Evolutionary conservation across 2,329 filamentous ascomycete species (phyloP).

Genomic region (Cladosporium sp.): DNA sequence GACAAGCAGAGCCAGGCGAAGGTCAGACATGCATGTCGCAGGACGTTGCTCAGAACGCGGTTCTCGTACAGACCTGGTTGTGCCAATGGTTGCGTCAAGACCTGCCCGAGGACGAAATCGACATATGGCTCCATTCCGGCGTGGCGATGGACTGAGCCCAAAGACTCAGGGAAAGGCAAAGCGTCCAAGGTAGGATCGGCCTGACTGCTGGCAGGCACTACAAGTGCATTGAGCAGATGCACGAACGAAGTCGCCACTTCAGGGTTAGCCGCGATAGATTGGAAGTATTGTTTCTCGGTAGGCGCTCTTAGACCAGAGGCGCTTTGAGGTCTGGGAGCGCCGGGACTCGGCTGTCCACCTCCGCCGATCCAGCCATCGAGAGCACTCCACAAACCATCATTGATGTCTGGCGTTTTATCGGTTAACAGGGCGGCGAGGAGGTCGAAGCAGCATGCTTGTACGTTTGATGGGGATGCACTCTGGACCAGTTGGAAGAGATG

Average conservation of each 20-base stretch:
- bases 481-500: constrained; percentile 76
- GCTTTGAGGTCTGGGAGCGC: constrained; percentile 14
- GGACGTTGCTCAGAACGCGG: constrained; percentile 37
- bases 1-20: constrained; percentile 76
- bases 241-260: constrained; percentile 68
- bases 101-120: constrained; percentile 78
- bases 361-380: constrained; percentile 69
- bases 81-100: constrained; percentile 44
- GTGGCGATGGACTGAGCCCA: constrained; percentile 73
- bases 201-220: constrained; percentile 61
- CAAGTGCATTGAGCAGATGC: constrained; percentile 67
- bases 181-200: constrained; percentile 62
- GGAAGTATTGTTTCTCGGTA: constrained; percentile 29
- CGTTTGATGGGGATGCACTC: constrained; percentile 37
- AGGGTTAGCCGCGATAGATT: constrained; percentile 26
- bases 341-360: constrained; percentile 18
- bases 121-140: constrained; percentile 89
- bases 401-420: constrained; percentile 64
- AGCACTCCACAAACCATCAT: constrained; percentile 71
- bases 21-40: constrained; percentile 76
- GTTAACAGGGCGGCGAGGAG: constrained; percentile 71
- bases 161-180: constrained; percentile 79
- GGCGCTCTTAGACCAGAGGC: constrained; percentile 11
- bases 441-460: constrained; percentile 80
- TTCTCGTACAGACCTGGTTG: constrained; percentile 65